Base-by-base conservation (phyloP, 2,329 filamentous ascomycete species). In the Trichoderma simmonsii region DNA sequence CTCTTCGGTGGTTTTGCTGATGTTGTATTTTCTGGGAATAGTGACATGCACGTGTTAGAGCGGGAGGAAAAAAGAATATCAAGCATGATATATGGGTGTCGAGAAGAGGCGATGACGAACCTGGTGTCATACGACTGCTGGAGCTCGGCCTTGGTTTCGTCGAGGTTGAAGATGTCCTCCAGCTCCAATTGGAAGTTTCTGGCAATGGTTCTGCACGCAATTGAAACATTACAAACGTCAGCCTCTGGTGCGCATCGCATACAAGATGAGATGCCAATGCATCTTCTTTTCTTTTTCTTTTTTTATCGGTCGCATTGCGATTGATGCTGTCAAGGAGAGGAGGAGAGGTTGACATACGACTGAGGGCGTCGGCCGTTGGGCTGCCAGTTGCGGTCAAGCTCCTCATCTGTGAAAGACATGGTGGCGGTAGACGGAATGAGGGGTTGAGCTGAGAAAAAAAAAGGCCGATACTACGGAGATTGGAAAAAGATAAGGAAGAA, bases 91-190 rank as follows among this genome's bases (percentile, higher is more conserved):
- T n/a, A 36, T 36, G 34, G 14, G 3, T 6, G 60, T 26, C 14
- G 43, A 28, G 57, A 24, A 24, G 11, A 39, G 14, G 14, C 39
- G 12, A 39, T 32, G 57, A 83, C 91, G 79, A 85, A 98, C 95
- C 95, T 95, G 82, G 93, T 88, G 80, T 93, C 88, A 73, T 97
- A 89, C 76, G 92, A 89, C 80, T 91, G 87, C 78, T 92, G 89
- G 43, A 97, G 87, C 74, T 92, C 88, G 78, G 91, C 89, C 72
- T 96, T 80, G 76, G 91, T 91, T 81, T 90, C 92, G 77, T 96
- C 93, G 79, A 98, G 91, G 78, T 92, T 92, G 85, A 98, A 98
- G 77, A 97, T 92, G 80, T 94, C 92, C 85, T 95, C 92, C 73
- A 98, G 86, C 80, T 95, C 93, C 59, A 90, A 86, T 73, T 94